These are phyloP conservation scores for Sphagnum contortum DNA, from an alignment of 225 moss, liverwort and hornwort species.

Conservation along the genomic window DNA sequence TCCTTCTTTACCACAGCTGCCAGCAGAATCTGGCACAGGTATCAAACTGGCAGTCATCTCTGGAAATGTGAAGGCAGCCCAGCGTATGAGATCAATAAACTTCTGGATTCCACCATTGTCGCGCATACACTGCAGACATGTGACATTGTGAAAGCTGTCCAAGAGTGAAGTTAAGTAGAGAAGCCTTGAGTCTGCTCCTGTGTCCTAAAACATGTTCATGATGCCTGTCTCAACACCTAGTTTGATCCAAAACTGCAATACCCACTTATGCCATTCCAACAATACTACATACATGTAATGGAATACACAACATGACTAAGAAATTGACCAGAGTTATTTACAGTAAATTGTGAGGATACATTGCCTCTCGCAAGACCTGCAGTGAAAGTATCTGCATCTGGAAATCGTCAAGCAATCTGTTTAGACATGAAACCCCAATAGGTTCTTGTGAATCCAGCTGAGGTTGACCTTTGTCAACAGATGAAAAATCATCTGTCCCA, in stretches of 20 bases:
- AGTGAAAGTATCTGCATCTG: slow-evolving; percentile 34
- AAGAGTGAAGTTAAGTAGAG: slow-evolving; percentile 4
- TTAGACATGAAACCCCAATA: slow-evolving; percentile 2
- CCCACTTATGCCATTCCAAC: too few relatives aligned
- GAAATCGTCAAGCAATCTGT: slow-evolving; percentile 23
- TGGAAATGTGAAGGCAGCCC: slow-evolving; percentile 35
- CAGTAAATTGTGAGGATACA: slow-evolving; percentile 18
- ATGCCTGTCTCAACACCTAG: too few relatives aligned
- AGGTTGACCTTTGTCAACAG: slow-evolving; percentile 5
- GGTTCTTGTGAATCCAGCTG: slow-evolving; percentile 2
- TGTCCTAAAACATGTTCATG: too few relatives aligned
- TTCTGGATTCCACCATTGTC: slow-evolving; percentile 25
- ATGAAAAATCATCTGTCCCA: slow-evolving; percentile 6
- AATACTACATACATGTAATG: too few relatives aligned
- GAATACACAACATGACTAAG: too few relatives aligned
- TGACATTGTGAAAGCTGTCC: slow-evolving; percentile 24
- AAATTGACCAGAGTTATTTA: too few relatives aligned
- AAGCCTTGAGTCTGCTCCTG: too few relatives aligned
- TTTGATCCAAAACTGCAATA: too few relatives aligned
- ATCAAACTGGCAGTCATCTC: slow-evolving; percentile 15
- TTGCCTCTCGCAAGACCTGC: slow-evolving; percentile 30
- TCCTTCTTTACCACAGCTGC: not conserved
- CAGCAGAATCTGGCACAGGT: not conserved
- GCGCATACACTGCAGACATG: slow-evolving; percentile 20
- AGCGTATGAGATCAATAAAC: slow-evolving; percentile 29